These are phyloP conservation scores for Cladosporium sp. DNA, from an alignment of 2,329 filamentous ascomycete species.

Conservation along the genomic window DNA sequence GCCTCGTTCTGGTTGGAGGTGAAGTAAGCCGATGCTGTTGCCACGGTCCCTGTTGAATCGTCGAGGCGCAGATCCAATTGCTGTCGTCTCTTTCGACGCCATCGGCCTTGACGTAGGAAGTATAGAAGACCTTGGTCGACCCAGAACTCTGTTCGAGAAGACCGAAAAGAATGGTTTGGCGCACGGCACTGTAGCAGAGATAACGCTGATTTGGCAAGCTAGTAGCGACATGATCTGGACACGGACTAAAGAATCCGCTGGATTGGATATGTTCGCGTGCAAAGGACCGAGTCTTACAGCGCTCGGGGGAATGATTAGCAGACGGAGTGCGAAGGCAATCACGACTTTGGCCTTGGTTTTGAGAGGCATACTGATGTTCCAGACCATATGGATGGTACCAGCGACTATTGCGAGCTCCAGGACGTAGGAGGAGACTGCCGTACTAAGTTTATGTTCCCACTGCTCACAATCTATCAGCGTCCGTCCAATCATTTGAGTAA, in stretches of 20 bases:
- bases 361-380: constrained; percentile 24
- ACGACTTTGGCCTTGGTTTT: constrained; percentile 22
- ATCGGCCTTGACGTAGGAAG: constrained; percentile 5
- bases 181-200: constrained; percentile 28
- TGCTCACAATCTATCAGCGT: neutral
- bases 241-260: constrained; percentile 13
- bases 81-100: neutral
- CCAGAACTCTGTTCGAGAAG: constrained; percentile 10
- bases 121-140: neutral
- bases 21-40: neutral
- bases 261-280: constrained; percentile 14
- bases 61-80: too few species aligned
- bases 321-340: constrained; percentile 21
- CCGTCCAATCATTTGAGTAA: neutral
- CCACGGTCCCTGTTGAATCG: neutral
- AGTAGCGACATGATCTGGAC: constrained; percentile 22
- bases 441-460: constrained; percentile 19
- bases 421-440: constrained; percentile 16
- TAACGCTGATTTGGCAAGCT: constrained; percentile 25
- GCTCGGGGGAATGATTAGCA: constrained; percentile 17
- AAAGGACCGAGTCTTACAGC: neutral
- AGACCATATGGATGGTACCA: constrained; percentile 22
- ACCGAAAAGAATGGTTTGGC: constrained; percentile 28
- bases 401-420: constrained; percentile 22
- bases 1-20: constrained; percentile 1